These are phyloP conservation scores for Podosphaera fusca DNA, from an alignment of 2,329 filamentous ascomycete genomes.

Conservation along the genomic window DNA sequence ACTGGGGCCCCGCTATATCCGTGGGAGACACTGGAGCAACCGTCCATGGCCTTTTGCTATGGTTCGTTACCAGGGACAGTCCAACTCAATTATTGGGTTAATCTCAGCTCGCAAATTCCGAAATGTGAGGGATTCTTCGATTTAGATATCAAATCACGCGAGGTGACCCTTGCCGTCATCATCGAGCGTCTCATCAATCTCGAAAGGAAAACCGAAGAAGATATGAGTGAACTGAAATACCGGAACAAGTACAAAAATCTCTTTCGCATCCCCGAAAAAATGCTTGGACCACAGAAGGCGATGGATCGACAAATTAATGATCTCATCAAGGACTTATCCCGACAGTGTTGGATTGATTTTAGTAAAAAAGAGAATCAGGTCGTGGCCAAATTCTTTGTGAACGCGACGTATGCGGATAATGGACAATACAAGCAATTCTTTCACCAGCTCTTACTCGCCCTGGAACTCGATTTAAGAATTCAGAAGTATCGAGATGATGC, in stretches of 20 bases:
- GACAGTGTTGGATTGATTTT: conserved; percentile 53
- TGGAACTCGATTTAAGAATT: conserved; percentile 50
- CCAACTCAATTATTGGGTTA: conserved; percentile 47
- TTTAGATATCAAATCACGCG: conserved; percentile 33
- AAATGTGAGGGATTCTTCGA: conserved; percentile 23
- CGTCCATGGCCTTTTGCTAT: conserved; percentile 45
- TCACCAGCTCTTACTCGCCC: conserved; percentile 50
- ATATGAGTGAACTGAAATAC: conserved; percentile 33
- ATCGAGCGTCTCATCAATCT: conserved; percentile 35
- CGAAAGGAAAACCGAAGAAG: conserved; percentile 30
- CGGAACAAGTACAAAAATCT: conserved; percentile 43
- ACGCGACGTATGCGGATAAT: conserved; percentile 30
- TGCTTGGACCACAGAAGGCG: conserved; percentile 33
- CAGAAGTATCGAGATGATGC: conserved; percentile 40
- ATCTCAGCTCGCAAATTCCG: conserved; percentile 25
- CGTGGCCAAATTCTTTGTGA: conserved; percentile 48
- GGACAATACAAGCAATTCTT: conserved; percentile 39
- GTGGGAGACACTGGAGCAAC: conserved; percentile 54
- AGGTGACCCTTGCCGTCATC: conserved; percentile 32
- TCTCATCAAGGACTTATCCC: conserved; percentile 43
- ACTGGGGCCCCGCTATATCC: conserved; percentile 18
- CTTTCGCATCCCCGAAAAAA: conserved; percentile 42
- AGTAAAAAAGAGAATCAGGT: conserved; percentile 47
- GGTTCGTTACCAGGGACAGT: conserved; percentile 45
- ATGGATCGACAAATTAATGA: conserved; percentile 52